Conservation (phyloP, 2,329 filamentous ascomycete genomes). For the Nothomitra cinnamomea region DNA sequence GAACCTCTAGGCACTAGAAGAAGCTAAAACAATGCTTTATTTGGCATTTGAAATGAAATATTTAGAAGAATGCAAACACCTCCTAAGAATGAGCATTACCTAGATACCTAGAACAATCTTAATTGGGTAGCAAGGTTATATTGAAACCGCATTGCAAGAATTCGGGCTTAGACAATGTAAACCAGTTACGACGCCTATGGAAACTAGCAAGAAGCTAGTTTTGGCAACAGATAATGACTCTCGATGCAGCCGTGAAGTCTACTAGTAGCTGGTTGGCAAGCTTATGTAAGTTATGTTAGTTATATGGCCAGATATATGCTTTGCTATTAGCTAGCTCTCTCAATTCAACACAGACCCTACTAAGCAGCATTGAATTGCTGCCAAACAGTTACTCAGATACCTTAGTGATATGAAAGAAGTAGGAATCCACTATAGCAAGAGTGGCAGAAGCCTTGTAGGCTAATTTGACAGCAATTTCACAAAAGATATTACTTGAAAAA, state of each 20-base stretch:
- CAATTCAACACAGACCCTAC: slow-evolving; percentile 1
- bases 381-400: not conserved
- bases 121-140: not conserved
- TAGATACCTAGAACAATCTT: not conserved
- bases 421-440: not conserved
- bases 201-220: not conserved
- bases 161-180: not conserved
- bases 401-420: not conserved
- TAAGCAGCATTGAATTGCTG: not conserved
- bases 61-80: slow-evolving; percentile 11
- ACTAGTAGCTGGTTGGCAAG: not conserved
- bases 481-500: slow-evolving; percentile 3
- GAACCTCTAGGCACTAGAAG: slow-evolving; percentile 8
- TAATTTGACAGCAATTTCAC: slow-evolving; percentile 1
- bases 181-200: not conserved
- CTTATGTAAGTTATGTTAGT: not conserved
- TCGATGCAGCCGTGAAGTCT: not conserved
- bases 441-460: not conserved
- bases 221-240: not conserved
- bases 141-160: not conserved
- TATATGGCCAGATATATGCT: slow-evolving; percentile 2
- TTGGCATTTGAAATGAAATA: slow-evolving; percentile 16
- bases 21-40: slow-evolving; percentile 11
- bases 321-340: not conserved
- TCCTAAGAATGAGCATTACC: slow-evolving; percentile 15